Base-by-base conservation (phyloP, 768 basidiomycete species). In the Chiua virens region DNA sequence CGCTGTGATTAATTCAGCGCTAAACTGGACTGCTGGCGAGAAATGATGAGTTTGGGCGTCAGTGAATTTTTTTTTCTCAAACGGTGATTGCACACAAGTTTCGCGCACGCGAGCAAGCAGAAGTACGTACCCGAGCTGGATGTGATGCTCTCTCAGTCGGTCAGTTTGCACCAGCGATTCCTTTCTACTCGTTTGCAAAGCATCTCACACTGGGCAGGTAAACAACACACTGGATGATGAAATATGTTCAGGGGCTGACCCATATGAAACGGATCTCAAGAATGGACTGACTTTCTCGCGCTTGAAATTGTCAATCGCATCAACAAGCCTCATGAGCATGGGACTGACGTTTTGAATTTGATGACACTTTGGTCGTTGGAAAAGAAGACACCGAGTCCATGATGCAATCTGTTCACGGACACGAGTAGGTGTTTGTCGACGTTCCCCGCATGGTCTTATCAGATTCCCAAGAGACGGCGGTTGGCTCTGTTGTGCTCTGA, bases 351-450 rank as follows among this genome's bases (percentile, higher is more conserved):
- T 0, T 73, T 76, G 36, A 76, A 71, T 47, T 69, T 93, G 41
- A 80, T 90, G 63, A 74, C 81, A 2, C 73, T 93, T 44, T 93
- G 92, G 60, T 75, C 88, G 0, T 90, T 92, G 61, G 86, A 92
- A 49, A 86, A 79, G 28, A 73, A 79, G 49, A 56, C 51, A 21
- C 60, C 67, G 42, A 86, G 85, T 53, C 78, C 77, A 2, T 92
- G 86, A 71, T 94, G 92, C 62, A 63, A 62, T 6, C 61, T 91
- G 5, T 93, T 94, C 66, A 70, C 70, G 0, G 40, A 59, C 14
- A 80, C 9, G 87, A 88, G 82, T 86, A 43, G 14, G 63, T 42
- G 27, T 22, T 34, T 18, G 3, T 35, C 18, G 11, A 30, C 30
- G 5, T 9, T 30, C 30, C 14, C 7, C 10, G 11, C 17, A 15